Evolutionary conservation across 1,284 basidiomycete genomes (phyloP).

Genomic region (Hemileia vastatrix): DNA sequence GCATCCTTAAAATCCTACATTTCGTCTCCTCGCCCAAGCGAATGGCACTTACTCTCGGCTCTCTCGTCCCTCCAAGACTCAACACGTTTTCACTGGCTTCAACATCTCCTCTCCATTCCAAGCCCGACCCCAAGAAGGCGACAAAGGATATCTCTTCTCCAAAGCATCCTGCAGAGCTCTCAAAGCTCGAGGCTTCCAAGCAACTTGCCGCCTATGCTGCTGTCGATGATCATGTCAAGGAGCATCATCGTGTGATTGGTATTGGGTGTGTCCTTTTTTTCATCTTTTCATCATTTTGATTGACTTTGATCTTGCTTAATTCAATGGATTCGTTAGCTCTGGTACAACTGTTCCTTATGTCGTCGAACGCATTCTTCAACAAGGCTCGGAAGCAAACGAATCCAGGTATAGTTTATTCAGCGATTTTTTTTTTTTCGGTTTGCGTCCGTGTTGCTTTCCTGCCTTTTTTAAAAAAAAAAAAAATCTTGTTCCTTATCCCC

Average conservation of each 20-base stretch:
- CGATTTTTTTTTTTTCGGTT: not conserved
- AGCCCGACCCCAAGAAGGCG: conserved; percentile 16
- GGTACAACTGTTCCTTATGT: conserved; percentile 97
- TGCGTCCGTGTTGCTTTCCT: not conserved
- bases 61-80: too few relatives aligned
- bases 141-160: conserved; percentile 5
- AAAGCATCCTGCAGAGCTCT: conserved; percentile 11
- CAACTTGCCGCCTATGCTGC: conserved; percentile 85
- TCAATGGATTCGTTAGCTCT: conserved; percentile 41
- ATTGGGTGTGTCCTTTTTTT: conserved; percentile 31
- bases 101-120: conserved; percentile 11
- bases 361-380: conserved; percentile 83
- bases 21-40: too few relatives aligned
- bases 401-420: conserved; percentile 43
- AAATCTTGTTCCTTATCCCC: not conserved
- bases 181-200: conserved; percentile 55
- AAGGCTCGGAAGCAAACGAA: conserved; percentile 66
- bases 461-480: not conserved
- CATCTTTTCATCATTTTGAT: not conserved
- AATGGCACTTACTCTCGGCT: too few relatives aligned
- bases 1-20: too few relatives aligned
- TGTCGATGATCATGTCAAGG: conserved; percentile 76
- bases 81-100: conserved; percentile 15
- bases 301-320: not conserved
- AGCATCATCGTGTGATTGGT: conserved; percentile 64